Conservation (phyloP, 805 yeast genomes). For the Metschnikowia peoriensis region DNA sequence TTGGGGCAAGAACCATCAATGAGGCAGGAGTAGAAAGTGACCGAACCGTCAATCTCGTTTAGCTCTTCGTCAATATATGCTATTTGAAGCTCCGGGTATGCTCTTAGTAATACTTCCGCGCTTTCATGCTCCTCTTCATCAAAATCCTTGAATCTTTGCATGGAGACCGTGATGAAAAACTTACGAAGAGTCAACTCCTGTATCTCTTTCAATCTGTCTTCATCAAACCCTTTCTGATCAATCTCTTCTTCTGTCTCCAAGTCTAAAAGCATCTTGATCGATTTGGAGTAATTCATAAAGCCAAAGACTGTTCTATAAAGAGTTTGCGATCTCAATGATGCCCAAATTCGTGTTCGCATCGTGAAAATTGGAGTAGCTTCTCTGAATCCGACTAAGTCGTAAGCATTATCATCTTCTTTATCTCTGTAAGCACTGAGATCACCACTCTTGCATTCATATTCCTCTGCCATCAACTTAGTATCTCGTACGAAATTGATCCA, state of each 20-base stretch:
- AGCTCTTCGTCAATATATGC: slow-evolving; percentile 93
- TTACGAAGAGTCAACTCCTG: slow-evolving; percentile 75
- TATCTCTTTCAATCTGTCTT: slow-evolving; percentile 9
- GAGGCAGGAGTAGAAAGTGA: slow-evolving; percentile 70
- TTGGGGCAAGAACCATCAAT: slow-evolving; percentile 76
- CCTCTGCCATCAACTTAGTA: slow-evolving; percentile 92
- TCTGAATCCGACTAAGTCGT: slow-evolving; percentile 95
- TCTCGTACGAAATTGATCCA: slow-evolving; percentile 98
- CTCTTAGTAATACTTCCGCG: slow-evolving; percentile 76
- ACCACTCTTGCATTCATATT: slow-evolving; percentile 31
- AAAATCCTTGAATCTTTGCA: slow-evolving; percentile 79
- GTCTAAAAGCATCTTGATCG: slow-evolving; percentile 87
- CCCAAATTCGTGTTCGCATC: slow-evolving; percentile 97
- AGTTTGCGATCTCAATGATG: slow-evolving; percentile 95
- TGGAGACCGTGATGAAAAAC: slow-evolving; percentile 76
- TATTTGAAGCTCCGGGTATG: slow-evolving; percentile 83
- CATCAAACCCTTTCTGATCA: slow-evolving; percentile 7
- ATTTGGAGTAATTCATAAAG: slow-evolving; percentile 97
- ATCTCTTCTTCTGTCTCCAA: slow-evolving; percentile 80
- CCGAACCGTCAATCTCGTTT: slow-evolving; percentile 60
- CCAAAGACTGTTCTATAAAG: slow-evolving; percentile 96
- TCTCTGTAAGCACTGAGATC: slow-evolving; percentile 2
- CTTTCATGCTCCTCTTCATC: slow-evolving; percentile 73
- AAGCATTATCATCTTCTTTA: slow-evolving; percentile 67
- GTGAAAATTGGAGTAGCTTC: slow-evolving; percentile 97